Conservation (phyloP, 352 stramenopile species). For the Globisporangium megalacanthum region DNA sequence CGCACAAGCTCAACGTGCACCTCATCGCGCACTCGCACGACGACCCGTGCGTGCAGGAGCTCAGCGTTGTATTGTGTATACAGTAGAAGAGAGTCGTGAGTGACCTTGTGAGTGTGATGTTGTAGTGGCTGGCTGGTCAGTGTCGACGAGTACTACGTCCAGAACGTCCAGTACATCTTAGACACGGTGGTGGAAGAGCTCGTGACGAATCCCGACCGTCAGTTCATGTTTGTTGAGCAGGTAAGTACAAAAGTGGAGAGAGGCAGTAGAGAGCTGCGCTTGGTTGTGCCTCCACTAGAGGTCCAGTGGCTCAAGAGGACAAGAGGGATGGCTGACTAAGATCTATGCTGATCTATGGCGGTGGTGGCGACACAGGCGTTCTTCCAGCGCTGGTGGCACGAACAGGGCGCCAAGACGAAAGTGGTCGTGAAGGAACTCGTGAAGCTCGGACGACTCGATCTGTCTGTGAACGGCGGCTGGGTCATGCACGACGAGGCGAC, state of each 20-base stretch:
- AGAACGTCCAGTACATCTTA: conserved; percentile 94
- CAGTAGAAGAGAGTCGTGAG: not conserved
- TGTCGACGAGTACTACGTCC: conserved; percentile 96
- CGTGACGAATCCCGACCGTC: conserved; percentile 82
- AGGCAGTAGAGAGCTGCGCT: too few species aligned
- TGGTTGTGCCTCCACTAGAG: not conserved
- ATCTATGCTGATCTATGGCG: too few species aligned
- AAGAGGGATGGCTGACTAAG: not conserved
- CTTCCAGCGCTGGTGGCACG: conserved; percentile 96
- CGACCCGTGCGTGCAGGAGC: conserved; percentile 54
- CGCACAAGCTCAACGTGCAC: conserved; percentile 93
- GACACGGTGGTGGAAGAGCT: conserved; percentile 90
- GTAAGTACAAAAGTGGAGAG: conserved; percentile 5
- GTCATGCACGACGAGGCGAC: conserved; percentile 98
- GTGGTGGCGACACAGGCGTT: conserved; percentile 56
- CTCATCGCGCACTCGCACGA: conserved; percentile 96
- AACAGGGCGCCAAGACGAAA: conserved; percentile 79
- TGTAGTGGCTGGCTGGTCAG: conserved; percentile 92
- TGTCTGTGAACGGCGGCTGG: conserved; percentile 96
- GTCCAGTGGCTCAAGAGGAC: too few species aligned
- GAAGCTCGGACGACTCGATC: conserved; percentile 86
- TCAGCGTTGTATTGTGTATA: too few species aligned
- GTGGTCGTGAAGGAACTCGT: conserved; percentile 84
- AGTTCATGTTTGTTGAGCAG: conserved; percentile 95
- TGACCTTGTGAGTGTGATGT: not conserved